Base-by-base conservation (phyloP, 495 filamentous ascomycete species). In the Xylaria sp. region DNA sequence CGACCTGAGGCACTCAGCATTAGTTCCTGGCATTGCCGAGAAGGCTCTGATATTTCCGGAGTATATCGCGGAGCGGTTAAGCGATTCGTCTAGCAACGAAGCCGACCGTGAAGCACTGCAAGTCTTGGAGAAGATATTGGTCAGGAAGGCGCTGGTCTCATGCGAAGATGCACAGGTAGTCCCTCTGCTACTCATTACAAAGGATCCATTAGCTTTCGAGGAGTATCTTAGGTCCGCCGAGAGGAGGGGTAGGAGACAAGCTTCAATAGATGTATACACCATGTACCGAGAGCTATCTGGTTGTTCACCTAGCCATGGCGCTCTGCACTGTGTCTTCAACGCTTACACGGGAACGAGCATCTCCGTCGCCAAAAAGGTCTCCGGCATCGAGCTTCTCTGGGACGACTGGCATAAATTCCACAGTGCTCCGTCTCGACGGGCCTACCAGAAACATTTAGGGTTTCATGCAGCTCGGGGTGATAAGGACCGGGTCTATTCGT, bases 391-490 rank as follows among this genome's bases (percentile, higher is more conserved):
- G 61, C 72, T 82, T 66, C 70, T 91, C n/a, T 79, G 86, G 65
- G 78, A 84, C 41, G 90, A 91, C 74, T 91, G 84, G 82, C 80
- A 84, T 61, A 71, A 69, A 14, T 76, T 81, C 58, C 78, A 84
- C 46, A 74, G 67, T 31, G 67, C 64, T 17, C 81, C 86, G 43
- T 77, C 81, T 62, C 70, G 72, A 35, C 73, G 77, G 57, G 85
- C 82, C 2, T 90, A 86, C 71, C 78, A 80, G 55, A 83, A 82
- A 72, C 82, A 83, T 62, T 80, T 90, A 72, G 76, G 75, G 12
- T 84, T 84, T 63, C 85, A 90, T 74, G 88, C 89, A 15, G 68
- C 80, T 37, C 79, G 80, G 37, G 91, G 91, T 52, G 83, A 90
- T 69, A 78, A 85, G 21, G 75, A 80, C 12, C 75, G 77, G 26